These are phyloP conservation scores for Umbelopsis sp. DNA, from an alignment of 192 early-diverging fungal species.

Conservation along the genomic window DNA sequence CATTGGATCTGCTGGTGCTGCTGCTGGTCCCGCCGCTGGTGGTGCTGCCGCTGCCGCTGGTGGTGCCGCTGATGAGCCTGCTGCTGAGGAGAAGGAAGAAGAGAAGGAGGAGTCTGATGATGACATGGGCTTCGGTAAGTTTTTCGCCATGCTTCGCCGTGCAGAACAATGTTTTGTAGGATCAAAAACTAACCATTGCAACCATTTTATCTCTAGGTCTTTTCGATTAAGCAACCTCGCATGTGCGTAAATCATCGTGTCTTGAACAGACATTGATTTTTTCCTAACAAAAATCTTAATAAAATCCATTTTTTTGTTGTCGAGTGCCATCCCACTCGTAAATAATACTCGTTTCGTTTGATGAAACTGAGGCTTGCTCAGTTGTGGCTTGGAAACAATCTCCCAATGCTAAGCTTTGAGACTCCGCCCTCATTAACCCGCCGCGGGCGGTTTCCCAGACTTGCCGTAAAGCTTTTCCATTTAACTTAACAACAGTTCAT, in stretches of 20 bases:
- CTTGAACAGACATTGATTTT: constrained; percentile 20
- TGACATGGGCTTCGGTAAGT: constrained; percentile 81
- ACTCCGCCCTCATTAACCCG: constrained; percentile 7
- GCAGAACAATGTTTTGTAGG: no score
- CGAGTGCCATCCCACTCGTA: no score
- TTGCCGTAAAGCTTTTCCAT: not conserved
- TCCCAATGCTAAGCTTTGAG: not conserved
- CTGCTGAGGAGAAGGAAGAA: constrained; percentile 56
- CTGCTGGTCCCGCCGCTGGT: constrained; percentile 36
- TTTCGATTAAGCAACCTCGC: constrained; percentile 46
- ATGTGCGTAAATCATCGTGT: constrained; percentile 22
- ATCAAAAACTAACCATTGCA: no score
- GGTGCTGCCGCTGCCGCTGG: constrained; percentile 36
- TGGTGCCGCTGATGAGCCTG: constrained; percentile 38
- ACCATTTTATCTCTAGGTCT: constrained; percentile 38
- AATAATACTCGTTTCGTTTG: not conserved
- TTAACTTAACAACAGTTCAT: not conserved
- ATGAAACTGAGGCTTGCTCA: not conserved
- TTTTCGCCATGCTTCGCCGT: not conserved
- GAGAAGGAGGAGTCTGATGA: constrained; percentile 77
- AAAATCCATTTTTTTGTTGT: constrained; percentile 5
- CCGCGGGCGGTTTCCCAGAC: constrained; percentile 16
- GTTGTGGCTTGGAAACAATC: constrained; percentile 6
- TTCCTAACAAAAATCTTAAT: not conserved
- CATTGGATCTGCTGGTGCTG: constrained; percentile 67